These are phyloP conservation scores for Flaveria brownii DNA, from an alignment of 129 eudicot species.

Conservation along the genomic window DNA sequence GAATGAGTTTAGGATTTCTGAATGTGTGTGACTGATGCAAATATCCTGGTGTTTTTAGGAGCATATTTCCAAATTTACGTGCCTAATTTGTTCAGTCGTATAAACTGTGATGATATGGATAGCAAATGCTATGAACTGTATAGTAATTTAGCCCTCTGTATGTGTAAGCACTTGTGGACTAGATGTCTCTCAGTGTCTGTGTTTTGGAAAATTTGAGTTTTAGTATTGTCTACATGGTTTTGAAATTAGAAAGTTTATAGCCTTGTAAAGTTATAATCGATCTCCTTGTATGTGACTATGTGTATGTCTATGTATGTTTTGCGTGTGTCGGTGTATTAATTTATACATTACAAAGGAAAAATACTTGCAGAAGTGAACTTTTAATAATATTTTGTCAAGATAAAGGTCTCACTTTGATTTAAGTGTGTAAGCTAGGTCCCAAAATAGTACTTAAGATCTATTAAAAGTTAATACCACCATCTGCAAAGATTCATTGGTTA, in stretches of 20 bases:
- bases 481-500: background rate
- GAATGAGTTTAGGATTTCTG: slow-evolving; percentile 8
- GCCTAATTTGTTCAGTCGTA: background rate
- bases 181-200: slow-evolving; percentile 25
- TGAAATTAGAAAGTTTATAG: background rate
- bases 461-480: background rate
- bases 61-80: background rate
- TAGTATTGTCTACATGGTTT: slow-evolving; percentile 2
- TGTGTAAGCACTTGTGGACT: background rate
- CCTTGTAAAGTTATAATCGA: background rate
- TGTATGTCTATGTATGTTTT: background rate
- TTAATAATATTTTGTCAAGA: background rate
- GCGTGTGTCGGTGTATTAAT: background rate
- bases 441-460: background rate
- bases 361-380: background rate
- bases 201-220: background rate
- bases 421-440: background rate
- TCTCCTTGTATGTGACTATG: background rate
- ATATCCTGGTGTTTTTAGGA: background rate
- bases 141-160: background rate
- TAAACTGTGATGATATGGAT: background rate
- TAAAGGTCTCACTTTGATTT: background rate
- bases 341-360: background rate
- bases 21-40: slow-evolving; percentile 22
- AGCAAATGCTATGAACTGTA: background rate